These are phyloP conservation scores for Gracilaria caudata DNA, from an alignment of 23 red algal genomes.

Conservation along the genomic window DNA sequence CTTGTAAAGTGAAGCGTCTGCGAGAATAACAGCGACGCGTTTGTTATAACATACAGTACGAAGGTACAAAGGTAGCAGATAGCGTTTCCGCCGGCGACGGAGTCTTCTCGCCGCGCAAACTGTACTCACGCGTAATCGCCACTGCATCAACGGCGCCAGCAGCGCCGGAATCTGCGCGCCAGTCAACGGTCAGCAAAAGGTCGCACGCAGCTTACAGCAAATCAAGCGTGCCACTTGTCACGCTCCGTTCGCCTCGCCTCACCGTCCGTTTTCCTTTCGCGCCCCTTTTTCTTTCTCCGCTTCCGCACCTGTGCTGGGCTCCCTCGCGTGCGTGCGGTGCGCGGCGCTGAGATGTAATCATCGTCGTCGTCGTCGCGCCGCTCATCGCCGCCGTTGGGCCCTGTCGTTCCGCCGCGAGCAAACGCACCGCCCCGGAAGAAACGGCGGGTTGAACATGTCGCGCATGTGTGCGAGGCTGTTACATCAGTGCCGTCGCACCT, in stretches of 20 bases:
- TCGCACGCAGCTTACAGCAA: neutral
- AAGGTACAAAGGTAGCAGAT: too few species aligned
- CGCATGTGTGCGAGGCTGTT: neutral
- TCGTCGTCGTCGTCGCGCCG: neutral
- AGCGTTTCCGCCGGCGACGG: too few species aligned
- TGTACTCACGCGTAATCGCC: too few species aligned
- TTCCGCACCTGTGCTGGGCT: too few species aligned
- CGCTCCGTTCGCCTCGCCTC: neutral
- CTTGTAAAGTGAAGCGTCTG: too few species aligned
- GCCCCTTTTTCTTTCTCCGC: too few species aligned
- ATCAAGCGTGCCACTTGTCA: neutral
- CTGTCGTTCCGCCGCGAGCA: neutral
- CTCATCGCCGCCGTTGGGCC: neutral
- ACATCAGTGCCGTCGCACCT: neutral
- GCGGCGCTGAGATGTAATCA: neutral
- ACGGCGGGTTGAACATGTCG: neutral
- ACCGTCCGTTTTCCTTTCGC: too few species aligned
- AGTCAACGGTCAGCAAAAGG: constrained; percentile 1
- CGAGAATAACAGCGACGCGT: too few species aligned
- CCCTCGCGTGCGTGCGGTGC: neutral
- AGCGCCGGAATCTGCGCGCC: neutral
- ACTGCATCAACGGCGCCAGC: neutral
- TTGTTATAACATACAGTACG: too few species aligned
- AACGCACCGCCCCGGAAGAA: constrained; percentile 10
- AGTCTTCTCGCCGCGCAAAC: too few species aligned